Conservation (phyloP, 2,329 filamentous ascomycete species). For the Aspergillus fischeri region DNA sequence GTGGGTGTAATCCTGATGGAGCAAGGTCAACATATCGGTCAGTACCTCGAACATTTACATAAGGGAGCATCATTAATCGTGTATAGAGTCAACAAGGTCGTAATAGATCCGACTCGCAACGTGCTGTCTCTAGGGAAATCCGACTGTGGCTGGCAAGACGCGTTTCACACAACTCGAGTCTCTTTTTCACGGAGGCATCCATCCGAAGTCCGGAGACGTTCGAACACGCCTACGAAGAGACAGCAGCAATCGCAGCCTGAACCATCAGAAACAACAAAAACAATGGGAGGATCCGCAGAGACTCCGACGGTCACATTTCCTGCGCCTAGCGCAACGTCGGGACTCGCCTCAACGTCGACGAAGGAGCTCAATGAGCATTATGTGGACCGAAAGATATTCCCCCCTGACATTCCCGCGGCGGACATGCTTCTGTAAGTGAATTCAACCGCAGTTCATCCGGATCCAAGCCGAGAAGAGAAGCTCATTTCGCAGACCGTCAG, state of each 20-base stretch:
- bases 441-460: neutral
- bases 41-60: slow-evolving; percentile 1
- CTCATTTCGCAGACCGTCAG: slow-evolving; percentile 10
- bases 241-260: neutral
- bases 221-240: neutral
- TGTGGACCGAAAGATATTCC: neutral
- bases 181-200: slow-evolving; percentile 12
- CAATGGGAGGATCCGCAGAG: neutral
- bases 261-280: neutral
- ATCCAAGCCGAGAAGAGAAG: neutral
- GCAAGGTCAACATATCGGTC: slow-evolving; percentile 16
- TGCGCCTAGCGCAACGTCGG: neutral
- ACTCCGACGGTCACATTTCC: neutral
- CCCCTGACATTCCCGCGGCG: neutral
- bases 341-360: neutral
- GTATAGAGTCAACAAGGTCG: slow-evolving; percentile 1
- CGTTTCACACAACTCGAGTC: slow-evolving; percentile 11
- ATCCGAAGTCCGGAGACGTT: slow-evolving; percentile 5
- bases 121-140: slow-evolving; percentile 7
- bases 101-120: slow-evolving; percentile 3
- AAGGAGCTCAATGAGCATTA: slow-evolving; percentile 2
- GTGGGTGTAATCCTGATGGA: slow-evolving; percentile 15
- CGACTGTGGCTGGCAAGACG: slow-evolving; percentile 13
- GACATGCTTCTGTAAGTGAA: slow-evolving; percentile 1
- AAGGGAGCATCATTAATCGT: neutral